Evolutionary conservation across 2,329 filamentous ascomycete species (phyloP).

Genomic region (Neophaeococcomyces mojaviensis): DNA sequence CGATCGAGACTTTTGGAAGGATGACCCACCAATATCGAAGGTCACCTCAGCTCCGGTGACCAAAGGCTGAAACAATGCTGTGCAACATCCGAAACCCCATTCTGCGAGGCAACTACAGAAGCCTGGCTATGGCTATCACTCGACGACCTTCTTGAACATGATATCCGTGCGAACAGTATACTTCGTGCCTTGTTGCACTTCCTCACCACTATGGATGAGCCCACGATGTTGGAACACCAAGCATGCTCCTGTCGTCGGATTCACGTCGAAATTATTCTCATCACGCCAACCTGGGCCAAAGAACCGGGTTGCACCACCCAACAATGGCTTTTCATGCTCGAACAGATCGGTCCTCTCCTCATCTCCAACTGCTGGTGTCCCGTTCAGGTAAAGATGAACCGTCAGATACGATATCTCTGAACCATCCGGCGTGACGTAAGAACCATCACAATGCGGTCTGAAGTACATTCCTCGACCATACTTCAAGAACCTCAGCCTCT

Average conservation of each 20-base stretch:
- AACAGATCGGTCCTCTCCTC: slow-evolving; percentile 6
- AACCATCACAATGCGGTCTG: slow-evolving; percentile 60
- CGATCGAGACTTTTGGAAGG: slow-evolving; percentile 21
- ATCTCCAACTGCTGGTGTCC: slow-evolving; percentile 32
- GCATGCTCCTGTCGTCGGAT: slow-evolving; percentile 45
- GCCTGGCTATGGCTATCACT: not conserved
- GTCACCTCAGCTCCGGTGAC: not conserved
- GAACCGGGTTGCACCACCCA: slow-evolving; percentile 51
- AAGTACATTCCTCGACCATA: slow-evolving; percentile 70
- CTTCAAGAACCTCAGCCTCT: slow-evolving; percentile 66
- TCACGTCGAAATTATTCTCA: slow-evolving; percentile 34
- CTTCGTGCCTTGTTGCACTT: slow-evolving; percentile 47
- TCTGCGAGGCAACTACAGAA: too few species aligned
- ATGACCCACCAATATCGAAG: slow-evolving; percentile 5
- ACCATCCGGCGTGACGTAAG: slow-evolving; percentile 51
- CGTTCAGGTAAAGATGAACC: slow-evolving; percentile 50
- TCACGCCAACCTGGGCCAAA: slow-evolving; percentile 23
- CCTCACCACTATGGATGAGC: slow-evolving; percentile 48
- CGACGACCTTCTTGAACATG: slow-evolving; percentile 36
- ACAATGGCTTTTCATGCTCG: slow-evolving; percentile 28
- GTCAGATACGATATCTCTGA: slow-evolving; percentile 47
- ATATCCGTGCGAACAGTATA: slow-evolving; percentile 51
- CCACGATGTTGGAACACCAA: slow-evolving; percentile 50
- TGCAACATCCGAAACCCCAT: too few species aligned
- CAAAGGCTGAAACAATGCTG: slow-evolving; percentile 1